Conservation (phyloP, 257 asterid species). For the Capsicum chinense region DNA sequence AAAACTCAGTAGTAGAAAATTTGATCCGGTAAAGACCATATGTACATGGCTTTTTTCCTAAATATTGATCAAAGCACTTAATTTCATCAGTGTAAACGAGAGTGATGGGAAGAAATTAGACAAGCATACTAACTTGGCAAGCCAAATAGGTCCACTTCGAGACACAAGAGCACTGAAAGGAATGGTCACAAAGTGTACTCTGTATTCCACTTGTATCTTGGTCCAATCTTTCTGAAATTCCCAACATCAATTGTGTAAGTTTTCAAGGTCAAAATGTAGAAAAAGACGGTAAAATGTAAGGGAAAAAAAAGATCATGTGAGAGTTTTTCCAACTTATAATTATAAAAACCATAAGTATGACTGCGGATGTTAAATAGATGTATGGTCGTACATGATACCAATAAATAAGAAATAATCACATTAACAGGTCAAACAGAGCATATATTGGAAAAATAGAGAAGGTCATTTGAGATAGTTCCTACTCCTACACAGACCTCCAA, state of each 20-base stretch:
- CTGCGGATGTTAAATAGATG: not conserved
- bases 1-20: not conserved
- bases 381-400: not conserved
- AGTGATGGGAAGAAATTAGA: not conserved
- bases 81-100: conserved; percentile 15
- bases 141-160: conserved; percentile 92
- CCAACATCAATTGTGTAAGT: conserved; percentile 13
- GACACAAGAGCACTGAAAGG: conserved; percentile 86
- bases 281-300: not conserved
- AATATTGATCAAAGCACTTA: not conserved
- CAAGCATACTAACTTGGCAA: conserved; percentile 73
- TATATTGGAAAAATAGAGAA: not conserved
- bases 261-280: not conserved
- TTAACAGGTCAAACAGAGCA: not conserved
- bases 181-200: conserved; percentile 91
- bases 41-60: not conserved
- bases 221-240: conserved; percentile 83
- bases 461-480: not conserved
- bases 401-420: conserved; percentile 4
- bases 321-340: not conserved
- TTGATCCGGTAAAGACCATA: not conserved
- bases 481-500: not conserved
- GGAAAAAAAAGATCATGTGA: not conserved
- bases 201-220: conserved; percentile 96
- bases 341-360: not conserved